A percentile compares a stretch with the other conserved stretches of the same genome.
These are phyloP conservation scores for Cyphellophora europaea DNA, from an alignment of 2,329 filamentous ascomycete species.

Conservation along the genomic window DNA sequence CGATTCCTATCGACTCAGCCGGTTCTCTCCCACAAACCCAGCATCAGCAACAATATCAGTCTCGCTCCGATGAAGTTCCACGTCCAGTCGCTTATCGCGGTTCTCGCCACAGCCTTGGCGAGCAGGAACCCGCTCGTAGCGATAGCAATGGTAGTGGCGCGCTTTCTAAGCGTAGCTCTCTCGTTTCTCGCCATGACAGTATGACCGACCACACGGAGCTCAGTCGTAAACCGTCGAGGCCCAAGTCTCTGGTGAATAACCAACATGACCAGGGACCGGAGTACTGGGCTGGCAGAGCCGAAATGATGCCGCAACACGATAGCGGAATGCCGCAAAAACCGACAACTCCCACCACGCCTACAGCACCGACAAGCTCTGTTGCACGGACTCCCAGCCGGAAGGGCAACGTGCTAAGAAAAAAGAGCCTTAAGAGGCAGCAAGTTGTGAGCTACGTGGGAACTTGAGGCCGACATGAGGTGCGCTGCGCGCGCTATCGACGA, in stretches of 20 bases:
- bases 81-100: neutral
- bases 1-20: neutral
- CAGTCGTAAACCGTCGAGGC: neutral
- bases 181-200: conserved; percentile 1
- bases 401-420: conserved; percentile 2
- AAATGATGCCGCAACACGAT: conserved; percentile 1
- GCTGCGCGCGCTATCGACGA: too few species aligned
- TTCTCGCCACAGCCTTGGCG: neutral
- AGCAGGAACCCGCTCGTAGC: neutral
- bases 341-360: neutral
- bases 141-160: conserved; percentile 2
- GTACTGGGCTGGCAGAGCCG: neutral
- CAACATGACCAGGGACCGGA: neutral
- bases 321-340: neutral
- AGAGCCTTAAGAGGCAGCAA: conserved; percentile 2
- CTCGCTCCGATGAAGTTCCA: conserved; percentile 1
- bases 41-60: conserved; percentile 2
- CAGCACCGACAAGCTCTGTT: neutral
- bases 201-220: neutral
- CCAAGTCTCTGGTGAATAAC: neutral
- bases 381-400: conserved; percentile 1
- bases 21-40: too few species aligned
- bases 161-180: conserved; percentile 3
- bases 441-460: neutral
- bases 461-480: too few species aligned